These are phyloP conservation scores for Exophiala sp. DNA, from an alignment of 2,329 filamentous ascomycete genomes.

Conservation along the genomic window DNA sequence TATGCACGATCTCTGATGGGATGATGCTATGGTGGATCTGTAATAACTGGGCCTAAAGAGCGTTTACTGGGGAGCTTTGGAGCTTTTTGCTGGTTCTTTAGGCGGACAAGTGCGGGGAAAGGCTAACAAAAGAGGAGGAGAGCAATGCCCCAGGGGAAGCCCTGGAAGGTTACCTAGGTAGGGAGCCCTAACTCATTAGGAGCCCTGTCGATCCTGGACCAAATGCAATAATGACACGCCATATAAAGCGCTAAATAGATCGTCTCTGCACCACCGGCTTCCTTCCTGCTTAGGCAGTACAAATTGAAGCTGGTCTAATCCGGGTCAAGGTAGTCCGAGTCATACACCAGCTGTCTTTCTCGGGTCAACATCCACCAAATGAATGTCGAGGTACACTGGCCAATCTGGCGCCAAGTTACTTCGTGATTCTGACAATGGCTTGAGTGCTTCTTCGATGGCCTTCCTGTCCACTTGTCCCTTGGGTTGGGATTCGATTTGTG, in stretches of 20 bases:
- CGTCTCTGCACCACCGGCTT: constrained; percentile 11
- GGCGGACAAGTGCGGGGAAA: not conserved
- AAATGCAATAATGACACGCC: not conserved
- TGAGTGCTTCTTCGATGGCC: constrained; percentile 36
- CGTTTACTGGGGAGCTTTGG: not conserved
- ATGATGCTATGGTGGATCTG: constrained; percentile 3
- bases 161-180: not conserved
- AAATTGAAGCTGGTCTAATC: not conserved
- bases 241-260: not conserved
- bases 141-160: not conserved
- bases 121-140: too few species aligned
- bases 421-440: constrained; percentile 22
- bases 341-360: constrained; percentile 15
- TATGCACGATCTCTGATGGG: too few species aligned
- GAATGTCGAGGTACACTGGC: constrained; percentile 41
- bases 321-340: not conserved
- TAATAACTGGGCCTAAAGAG: not conserved
- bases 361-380: constrained; percentile 37
- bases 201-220: not conserved
- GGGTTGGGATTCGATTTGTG: constrained; percentile 38
- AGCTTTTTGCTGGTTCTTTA: not conserved
- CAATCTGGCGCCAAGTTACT: constrained; percentile 45
- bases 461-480: constrained; percentile 41
- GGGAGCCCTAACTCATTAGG: not conserved
- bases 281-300: constrained; percentile 13